Evolutionary conservation across 106 monocot species (phyloP).

Genomic region (Triglochin maritima): DNA sequence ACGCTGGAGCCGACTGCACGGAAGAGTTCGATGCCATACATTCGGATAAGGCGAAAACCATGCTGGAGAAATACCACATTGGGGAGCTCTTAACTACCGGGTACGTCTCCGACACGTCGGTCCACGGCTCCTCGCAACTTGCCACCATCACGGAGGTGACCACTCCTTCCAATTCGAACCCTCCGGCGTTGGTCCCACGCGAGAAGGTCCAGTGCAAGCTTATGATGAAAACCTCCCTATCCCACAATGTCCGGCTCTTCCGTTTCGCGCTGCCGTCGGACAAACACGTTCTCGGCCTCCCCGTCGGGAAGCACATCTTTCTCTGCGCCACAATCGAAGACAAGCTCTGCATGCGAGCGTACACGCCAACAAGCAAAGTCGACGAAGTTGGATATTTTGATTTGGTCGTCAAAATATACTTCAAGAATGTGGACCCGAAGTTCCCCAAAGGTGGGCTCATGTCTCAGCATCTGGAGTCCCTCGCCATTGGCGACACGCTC

Average conservation of each 20-base stretch:
- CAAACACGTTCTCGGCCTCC: conserved; percentile 60
- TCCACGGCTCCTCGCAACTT: conserved; percentile 15
- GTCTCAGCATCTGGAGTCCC: conserved; percentile 75
- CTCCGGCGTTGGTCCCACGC: neutral
- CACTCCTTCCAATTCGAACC: neutral
- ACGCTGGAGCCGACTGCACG: conserved; percentile 87
- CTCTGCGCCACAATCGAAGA: conserved; percentile 49
- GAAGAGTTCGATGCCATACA: conserved; percentile 98
- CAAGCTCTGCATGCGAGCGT: conserved; percentile 84
- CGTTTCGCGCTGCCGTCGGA: conserved; percentile 57
- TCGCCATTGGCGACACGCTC: conserved; percentile 35
- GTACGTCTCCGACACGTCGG: conserved; percentile 32
- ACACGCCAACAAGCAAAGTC: conserved; percentile 74
- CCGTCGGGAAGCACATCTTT: conserved; percentile 80
- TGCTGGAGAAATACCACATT: conserved; percentile 75
- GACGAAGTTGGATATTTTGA: conserved; percentile 73
- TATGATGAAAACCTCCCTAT: conserved; percentile 40
- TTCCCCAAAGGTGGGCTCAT: conserved; percentile 77
- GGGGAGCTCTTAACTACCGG: conserved; percentile 53
- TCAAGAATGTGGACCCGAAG: conserved; percentile 40
- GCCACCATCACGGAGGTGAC: no score
- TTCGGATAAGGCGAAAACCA: conserved; percentile 77
- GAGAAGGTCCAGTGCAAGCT: conserved; percentile 66
- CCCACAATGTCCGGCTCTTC: conserved; percentile 61
- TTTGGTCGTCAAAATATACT: conserved; percentile 72